Conservation (phyloP, 2,329 filamentous ascomycete genomes). For the Bimuria novae-zelandiae region DNA sequence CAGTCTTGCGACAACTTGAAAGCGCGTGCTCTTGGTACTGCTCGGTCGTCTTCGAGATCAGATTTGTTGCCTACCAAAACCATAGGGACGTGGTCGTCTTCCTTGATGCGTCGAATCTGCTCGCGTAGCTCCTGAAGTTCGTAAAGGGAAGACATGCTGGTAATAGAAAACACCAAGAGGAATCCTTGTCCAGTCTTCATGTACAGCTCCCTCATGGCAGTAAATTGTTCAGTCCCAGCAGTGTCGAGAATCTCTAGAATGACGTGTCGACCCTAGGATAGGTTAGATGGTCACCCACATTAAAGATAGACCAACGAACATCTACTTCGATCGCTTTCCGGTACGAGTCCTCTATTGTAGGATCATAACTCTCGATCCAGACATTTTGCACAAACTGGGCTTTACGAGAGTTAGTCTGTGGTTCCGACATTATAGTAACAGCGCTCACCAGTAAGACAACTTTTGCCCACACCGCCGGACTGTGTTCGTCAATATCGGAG, state of each 20-base stretch:
- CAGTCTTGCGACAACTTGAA: constrained; percentile 86
- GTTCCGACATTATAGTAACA: background rate
- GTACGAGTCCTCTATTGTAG: constrained; percentile 66
- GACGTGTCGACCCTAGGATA: constrained; percentile 76
- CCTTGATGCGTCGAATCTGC: constrained; percentile 89
- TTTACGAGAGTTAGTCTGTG: constrained; percentile 26
- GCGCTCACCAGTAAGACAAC: constrained; percentile 79
- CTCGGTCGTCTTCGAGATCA: constrained; percentile 83
- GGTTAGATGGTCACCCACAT: background rate
- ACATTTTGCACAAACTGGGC: constrained; percentile 74
- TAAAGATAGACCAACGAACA: constrained; percentile 60
- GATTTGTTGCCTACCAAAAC: constrained; percentile 87
- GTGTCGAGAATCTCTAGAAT: constrained; percentile 91
- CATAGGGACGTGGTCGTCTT: constrained; percentile 79
- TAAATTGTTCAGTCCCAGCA: constrained; percentile 90
- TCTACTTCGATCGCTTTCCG: constrained; percentile 73
- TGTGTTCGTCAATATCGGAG: constrained; percentile 29
- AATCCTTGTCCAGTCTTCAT: constrained; percentile 95
- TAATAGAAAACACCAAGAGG: constrained; percentile 89
- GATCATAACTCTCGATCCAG: constrained; percentile 73
- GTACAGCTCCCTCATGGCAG: constrained; percentile 57
- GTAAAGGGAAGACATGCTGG: constrained; percentile 78
- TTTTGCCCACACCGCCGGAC: constrained; percentile 86
- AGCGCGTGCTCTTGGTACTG: constrained; percentile 75
- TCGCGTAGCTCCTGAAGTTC: constrained; percentile 82